These are phyloP conservation scores for Colletotrichum orbiculare DNA, from an alignment of 2,329 filamentous ascomycete genomes.

Conservation along the genomic window DNA sequence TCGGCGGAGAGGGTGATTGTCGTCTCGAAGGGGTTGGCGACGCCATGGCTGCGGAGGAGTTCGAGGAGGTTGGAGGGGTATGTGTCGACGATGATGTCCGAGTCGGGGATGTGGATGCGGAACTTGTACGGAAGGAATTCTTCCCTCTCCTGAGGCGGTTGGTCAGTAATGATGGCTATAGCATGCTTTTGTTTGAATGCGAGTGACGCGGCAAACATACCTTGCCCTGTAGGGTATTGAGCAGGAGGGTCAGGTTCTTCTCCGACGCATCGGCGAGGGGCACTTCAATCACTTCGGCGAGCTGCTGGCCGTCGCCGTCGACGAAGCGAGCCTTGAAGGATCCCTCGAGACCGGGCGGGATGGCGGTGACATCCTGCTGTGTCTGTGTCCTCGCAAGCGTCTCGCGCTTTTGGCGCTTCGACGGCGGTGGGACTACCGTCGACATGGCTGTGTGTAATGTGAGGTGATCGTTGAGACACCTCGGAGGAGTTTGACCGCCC, in stretches of 20 bases:
- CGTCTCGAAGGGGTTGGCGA: slow-evolving; percentile 68
- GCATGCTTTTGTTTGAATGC: background rate
- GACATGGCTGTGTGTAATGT: slow-evolving; percentile 66
- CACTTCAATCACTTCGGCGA: slow-evolving; percentile 77
- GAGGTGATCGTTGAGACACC: no score
- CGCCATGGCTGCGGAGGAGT: slow-evolving; percentile 65
- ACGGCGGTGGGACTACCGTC: slow-evolving; percentile 84
- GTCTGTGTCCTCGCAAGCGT: slow-evolving; percentile 75
- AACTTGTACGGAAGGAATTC: slow-evolving; percentile 72
- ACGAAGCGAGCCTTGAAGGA: slow-evolving; percentile 89
- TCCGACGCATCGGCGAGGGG: slow-evolving; percentile 86
- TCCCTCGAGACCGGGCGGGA: slow-evolving; percentile 76
- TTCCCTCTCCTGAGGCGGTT: slow-evolving; percentile 58
- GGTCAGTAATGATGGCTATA: background rate
- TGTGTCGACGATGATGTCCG: slow-evolving; percentile 64
- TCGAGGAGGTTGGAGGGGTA: slow-evolving; percentile 66
- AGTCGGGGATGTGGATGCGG: slow-evolving; percentile 67
- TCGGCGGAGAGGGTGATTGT: slow-evolving; percentile 68
- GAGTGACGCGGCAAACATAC: slow-evolving; percentile 55
- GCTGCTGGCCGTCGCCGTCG: slow-evolving; percentile 80
- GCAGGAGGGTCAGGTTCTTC: slow-evolving; percentile 86
- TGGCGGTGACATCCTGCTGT: slow-evolving; percentile 79
- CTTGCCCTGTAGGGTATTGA: slow-evolving; percentile 86
- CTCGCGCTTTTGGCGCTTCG: slow-evolving; percentile 86
- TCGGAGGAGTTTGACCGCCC: background rate